Conservation (phyloP, 2,329 filamentous ascomycete genomes). For the Orbilia oligospora region DNA sequence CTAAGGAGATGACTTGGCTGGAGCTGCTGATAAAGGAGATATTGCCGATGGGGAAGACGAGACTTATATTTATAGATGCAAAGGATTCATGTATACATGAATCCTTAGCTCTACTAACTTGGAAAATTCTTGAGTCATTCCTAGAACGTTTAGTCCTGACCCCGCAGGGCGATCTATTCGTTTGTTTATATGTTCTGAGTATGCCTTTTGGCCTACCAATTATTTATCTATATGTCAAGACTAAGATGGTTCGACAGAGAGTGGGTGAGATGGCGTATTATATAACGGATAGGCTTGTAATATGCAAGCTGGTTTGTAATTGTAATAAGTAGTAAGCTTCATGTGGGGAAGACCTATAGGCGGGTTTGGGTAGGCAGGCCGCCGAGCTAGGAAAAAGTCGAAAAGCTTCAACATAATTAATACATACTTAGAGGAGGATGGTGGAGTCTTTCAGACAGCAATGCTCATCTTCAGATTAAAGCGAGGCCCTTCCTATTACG, state of each 20-base stretch:
- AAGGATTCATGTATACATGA: too few species aligned
- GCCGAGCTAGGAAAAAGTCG: neutral
- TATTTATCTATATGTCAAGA: constrained; percentile 19
- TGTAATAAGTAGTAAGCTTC: constrained; percentile 10
- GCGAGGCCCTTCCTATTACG: constrained; percentile 18
- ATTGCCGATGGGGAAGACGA: too few species aligned
- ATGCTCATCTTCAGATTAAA: neutral
- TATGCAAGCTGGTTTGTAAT: neutral
- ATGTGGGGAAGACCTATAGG: constrained; percentile 3
- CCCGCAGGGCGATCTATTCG: constrained; percentile 7
- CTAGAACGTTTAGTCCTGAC: too few species aligned
- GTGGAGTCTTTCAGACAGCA: constrained; percentile 1
- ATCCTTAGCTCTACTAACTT: too few species aligned
- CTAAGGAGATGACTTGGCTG: too few species aligned
- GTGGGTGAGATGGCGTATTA: constrained; percentile 16
- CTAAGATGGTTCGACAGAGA: constrained; percentile 1
- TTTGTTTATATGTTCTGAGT: neutral
- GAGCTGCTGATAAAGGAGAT: too few species aligned
- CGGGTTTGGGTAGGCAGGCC: too few species aligned
- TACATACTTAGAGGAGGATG: constrained; percentile 8
- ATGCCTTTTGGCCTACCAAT: constrained; percentile 8
- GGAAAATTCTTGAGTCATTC: too few species aligned
- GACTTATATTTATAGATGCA: too few species aligned
- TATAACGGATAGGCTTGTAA: constrained; percentile 14
- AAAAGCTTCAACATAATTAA: constrained; percentile 16